A percentile compares a stretch with the other conserved stretches of the same genome.
Evolutionary conservation across 2,329 filamentous ascomycete species (phyloP).

Genomic region (Cercospora sojina): DNA sequence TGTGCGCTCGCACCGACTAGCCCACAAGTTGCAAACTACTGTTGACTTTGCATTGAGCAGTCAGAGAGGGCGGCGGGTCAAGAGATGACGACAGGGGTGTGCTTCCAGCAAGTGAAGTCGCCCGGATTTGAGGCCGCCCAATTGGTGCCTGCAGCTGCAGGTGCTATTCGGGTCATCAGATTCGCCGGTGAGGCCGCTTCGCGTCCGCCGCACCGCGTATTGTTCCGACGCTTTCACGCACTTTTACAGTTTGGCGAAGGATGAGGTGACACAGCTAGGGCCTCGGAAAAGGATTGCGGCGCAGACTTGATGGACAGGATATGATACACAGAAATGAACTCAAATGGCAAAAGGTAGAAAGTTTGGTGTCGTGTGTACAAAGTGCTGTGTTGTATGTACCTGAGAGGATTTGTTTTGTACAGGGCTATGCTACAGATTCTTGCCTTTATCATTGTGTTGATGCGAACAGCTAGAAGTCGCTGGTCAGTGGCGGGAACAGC

Average conservation of each 20-base stretch:
- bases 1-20: background rate
- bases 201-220: background rate
- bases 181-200: background rate
- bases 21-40: background rate
- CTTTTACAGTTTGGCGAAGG: conserved; percentile 2
- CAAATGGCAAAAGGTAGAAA: background rate
- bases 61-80: background rate
- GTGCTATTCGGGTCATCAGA: conserved; percentile 6
- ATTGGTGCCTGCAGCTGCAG: conserved; percentile 2
- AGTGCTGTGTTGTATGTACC: background rate
- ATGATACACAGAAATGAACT: background rate
- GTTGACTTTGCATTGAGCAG: background rate
- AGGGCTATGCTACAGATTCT: background rate
- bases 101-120: conserved; percentile 9
- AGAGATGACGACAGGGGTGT: background rate
- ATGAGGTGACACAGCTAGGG: background rate
- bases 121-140: conserved; percentile 8
- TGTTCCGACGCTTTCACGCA: background rate
- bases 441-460: background rate
- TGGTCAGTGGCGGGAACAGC: conserved; percentile 52
- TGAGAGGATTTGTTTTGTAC: background rate
- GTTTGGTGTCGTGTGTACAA: background rate
- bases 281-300: background rate
- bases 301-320: background rate
- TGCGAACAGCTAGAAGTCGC: conserved; percentile 25